phyloP scores from a whole-genome alignment of 2,329 filamentous ascomycete species.

The Aspergillus sp. region DNA sequence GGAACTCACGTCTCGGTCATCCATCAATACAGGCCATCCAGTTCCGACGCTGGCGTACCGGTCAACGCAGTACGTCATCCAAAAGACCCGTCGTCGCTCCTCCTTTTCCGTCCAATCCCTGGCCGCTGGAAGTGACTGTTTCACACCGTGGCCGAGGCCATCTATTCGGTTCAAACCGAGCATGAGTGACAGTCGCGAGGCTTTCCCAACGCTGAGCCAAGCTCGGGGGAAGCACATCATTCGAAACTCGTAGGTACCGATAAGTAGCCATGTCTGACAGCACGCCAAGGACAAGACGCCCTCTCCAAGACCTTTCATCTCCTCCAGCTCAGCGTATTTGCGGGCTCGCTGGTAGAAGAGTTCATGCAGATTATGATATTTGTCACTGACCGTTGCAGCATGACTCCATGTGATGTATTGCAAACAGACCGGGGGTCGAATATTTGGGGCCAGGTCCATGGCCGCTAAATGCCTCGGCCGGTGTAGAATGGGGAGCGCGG shows the following conservation, averaged over 20 bases:
- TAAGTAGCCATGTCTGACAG: conserved; percentile 78
- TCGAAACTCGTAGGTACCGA: conserved; percentile 88
- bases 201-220: conserved; percentile 86
- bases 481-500: conserved; percentile 84
- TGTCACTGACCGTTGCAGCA: conserved; percentile 81
- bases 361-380: conserved; percentile 74
- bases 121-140: conserved; percentile 82
- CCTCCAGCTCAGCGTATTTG: conserved; percentile 87
- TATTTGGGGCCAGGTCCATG: conserved; percentile 82
- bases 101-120: conserved; percentile 93
- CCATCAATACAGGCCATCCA: conserved; percentile 93
- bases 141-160: conserved; percentile 79
- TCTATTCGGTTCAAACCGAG: conserved; percentile 88
- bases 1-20: conserved; percentile 72
- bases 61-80: conserved; percentile 89
- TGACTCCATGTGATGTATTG: conserved; percentile 96
- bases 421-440: conserved; percentile 81
- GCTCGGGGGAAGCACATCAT: conserved; percentile 96
- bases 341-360: conserved; percentile 87
- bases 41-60: conserved; percentile 94
- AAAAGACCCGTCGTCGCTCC: conserved; percentile 88
- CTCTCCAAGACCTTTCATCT: conserved; percentile 90
- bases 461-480: conserved; percentile 81
- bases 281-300: conserved; percentile 81
- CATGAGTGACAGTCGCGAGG: conserved; percentile 82